Base-by-base conservation (phyloP, 352 stramenopile genomes). In the Phytophthora meadii region DNA sequence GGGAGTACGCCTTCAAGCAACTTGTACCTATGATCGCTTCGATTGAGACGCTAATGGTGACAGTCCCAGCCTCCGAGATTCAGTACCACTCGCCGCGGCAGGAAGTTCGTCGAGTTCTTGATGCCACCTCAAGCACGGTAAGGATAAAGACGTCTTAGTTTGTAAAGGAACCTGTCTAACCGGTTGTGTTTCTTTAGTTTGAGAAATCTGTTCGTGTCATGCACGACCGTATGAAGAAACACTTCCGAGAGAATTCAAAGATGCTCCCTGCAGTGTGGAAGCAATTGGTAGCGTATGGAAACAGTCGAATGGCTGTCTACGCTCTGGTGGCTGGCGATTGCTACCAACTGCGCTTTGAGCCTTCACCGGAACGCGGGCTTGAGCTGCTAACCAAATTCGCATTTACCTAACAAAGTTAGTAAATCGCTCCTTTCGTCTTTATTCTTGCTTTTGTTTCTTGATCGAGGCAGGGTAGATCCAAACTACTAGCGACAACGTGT, bases 221-320 rank as follows among this genome's bases (percentile, higher is more conserved):
- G 78, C 82, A 88, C 52, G 77, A 86, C 11, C 80, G 84, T 17
- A 79, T 92, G 72, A 92, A 92, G 48, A 92, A 92, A 27, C 81
- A 92, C 56, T 88, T 90, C 15, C 65, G 68, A 1, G 61, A 64
- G 9, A 87, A 81, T 12, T 30, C 70, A 7, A 88, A 86, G 50
- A 79, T 81, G 27, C 46, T 92, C 6, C 77, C 84, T 17, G 70
- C 54, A 5, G 70, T 87, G 9, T 92, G 82, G 84, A 78, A 74
- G 22, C 61, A 82, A n/a, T 54, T 90, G 1, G 49, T 84, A 14
- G 68, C 80, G 45, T 90, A 77, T 44, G 81, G 51, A 2, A 68
- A 52, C 9, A 61, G 54, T 6, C 70, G 72, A 8, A 66, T 91
- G 53, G 56, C 65, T 0, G 27, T 66, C 24, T 90, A 90, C 45